A percentile compares a stretch with the other conserved stretches of the same genome.
phyloP scores from a whole-genome alignment of 2,329 filamentous ascomycete genomes.

The Aspergillus unguis region DNA sequence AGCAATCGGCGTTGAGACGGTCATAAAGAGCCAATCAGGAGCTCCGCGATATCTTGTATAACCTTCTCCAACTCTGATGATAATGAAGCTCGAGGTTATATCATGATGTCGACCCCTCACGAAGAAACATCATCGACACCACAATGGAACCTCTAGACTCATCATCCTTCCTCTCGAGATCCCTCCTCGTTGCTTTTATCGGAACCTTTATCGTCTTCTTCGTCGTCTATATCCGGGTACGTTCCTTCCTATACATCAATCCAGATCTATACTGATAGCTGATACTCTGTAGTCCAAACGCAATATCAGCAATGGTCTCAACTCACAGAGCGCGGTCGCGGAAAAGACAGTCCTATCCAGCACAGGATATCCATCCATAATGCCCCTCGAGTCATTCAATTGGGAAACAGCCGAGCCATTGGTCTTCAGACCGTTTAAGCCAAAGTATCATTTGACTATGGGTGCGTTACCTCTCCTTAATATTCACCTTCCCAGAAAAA shows the following conservation, averaged over 20 bases:
- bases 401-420: conserved; percentile 52
- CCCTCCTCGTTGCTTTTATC: not conserved
- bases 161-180: not conserved
- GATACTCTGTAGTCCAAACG: not conserved
- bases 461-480: conserved; percentile 39
- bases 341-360: not conserved
- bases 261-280: not conserved
- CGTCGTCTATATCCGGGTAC: conserved; percentile 15
- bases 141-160: not conserved
- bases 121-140: not conserved
- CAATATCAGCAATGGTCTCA: not conserved
- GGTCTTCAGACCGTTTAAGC: conserved; percentile 57
- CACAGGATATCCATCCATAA: conserved; percentile 26
- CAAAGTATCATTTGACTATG: conserved; percentile 63
- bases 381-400: conserved; percentile 50
- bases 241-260: not conserved
- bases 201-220: conserved; percentile 9
- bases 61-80: conserved; percentile 5
- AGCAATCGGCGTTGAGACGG: conserved; percentile 17
- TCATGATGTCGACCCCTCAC: not conserved
- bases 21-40: conserved; percentile 14
- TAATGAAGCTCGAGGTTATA: not conserved
- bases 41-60: conserved; percentile 9
- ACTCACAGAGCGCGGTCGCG: not conserved
- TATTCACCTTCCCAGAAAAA: conserved; percentile 6